These are phyloP conservation scores for Ambrosia hybrid DNA, from an alignment of 140 eudicot genomes.

Conservation along the genomic window DNA sequence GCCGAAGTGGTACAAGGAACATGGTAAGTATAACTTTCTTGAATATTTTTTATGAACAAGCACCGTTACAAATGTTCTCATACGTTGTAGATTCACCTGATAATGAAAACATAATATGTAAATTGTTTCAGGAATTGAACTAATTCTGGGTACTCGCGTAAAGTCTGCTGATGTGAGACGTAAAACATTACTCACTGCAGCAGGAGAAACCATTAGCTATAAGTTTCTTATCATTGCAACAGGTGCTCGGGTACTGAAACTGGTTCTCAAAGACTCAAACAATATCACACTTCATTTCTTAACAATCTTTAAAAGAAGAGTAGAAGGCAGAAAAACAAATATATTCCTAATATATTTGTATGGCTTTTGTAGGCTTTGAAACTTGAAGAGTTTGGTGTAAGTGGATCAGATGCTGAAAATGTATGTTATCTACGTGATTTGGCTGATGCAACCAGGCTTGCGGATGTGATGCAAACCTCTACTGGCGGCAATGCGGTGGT, in stretches of 20 bases:
- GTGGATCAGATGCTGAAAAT: conserved; percentile 88
- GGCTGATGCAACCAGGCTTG: conserved; percentile 90
- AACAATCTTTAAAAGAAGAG: conserved; percentile 1
- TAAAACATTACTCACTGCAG: conserved; percentile 79
- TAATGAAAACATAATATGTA: conserved; percentile 4
- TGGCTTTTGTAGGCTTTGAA: conserved; percentile 66
- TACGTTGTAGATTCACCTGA: conserved; percentile 1
- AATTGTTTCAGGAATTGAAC: conserved; percentile 66
- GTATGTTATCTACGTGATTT: conserved; percentile 89
- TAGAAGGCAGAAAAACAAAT: neutral
- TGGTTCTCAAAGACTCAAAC: conserved; percentile 6
- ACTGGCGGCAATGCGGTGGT: conserved; percentile 89
- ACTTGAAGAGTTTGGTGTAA: conserved; percentile 98
- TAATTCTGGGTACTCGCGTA: conserved; percentile 84
- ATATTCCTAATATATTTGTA: conserved; percentile 10
- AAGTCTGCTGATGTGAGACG: conserved; percentile 92
- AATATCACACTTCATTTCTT: neutral
- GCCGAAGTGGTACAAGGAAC: conserved; percentile 91
- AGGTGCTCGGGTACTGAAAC: conserved; percentile 97
- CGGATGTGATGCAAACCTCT: conserved; percentile 61
- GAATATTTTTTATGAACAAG: conserved; percentile 4
- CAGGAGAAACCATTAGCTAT: conserved; percentile 99
- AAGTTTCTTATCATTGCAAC: conserved; percentile 89
- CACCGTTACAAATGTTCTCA: neutral
- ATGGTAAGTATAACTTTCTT: conserved; percentile 48